Base-by-base conservation (phyloP, 192 early-diverging fungal species). In the Coemansia sp. region DNA sequence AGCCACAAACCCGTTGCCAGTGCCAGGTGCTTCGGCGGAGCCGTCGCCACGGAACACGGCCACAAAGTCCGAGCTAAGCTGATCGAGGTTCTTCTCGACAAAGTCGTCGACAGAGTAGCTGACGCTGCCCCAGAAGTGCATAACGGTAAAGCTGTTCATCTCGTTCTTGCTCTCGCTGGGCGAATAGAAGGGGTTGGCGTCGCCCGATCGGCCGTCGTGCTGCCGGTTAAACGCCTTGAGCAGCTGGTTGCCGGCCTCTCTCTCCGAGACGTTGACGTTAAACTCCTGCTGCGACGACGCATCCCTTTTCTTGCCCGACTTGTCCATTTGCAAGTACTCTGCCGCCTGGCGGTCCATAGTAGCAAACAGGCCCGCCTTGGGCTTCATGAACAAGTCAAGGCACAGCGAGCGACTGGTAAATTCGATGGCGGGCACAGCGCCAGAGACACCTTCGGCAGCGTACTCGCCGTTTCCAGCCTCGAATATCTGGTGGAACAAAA, bases 91-190 rank as follows among this genome's bases (percentile, higher is more conserved):
- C 63, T 87, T 85, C 52, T 89, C 89, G 39, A 86, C 85, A 82
- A 89, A 95, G 62, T 96, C 94, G 61, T 90, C 87, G 70, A 96
- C 83, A 30, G 86, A 83, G 82, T 96, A 98, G 61, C 70, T 77
- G 61, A 75, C 73, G 58, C 60, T 63, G 67, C 76, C 76, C 81
- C 81, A 83, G 64, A 83, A 83, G 56, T 83, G 81, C 59, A 67
- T 30, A 34, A 83, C 62, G 1, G 67, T 61, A 34, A 83, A 83
- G 64, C 64, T 70, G 68, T 83, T 83, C 73, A 83, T 65, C 68
- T 78, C 76, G 68, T 83, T 83, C 58, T 83, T 83, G 76, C 76
- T 83, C 61, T 66, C 61, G 69, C 81, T 76, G 11, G 72, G 58
- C 59, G 73, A 60, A 56, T 75, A 83, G 49, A 68, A 75, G 27